phyloP scores from a whole-genome alignment of 73 alveolate species.

The Tetrahymena malaccensis region DNA sequence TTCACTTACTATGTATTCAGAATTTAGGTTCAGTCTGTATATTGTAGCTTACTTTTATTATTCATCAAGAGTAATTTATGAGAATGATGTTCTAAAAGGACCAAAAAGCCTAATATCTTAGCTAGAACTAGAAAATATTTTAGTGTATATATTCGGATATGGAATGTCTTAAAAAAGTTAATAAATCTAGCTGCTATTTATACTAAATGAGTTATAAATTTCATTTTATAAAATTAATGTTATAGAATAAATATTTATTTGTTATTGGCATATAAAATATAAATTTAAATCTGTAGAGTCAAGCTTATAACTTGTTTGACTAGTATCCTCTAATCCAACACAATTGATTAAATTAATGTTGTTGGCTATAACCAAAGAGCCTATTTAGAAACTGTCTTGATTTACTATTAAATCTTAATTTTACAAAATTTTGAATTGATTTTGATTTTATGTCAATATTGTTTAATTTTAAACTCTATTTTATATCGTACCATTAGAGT shows the following conservation, averaged over 20 bases:
- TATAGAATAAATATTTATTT: not conserved
- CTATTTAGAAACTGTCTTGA: not conserved
- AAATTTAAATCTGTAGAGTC: not conserved
- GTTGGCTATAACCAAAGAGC: not conserved
- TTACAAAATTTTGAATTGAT: not conserved
- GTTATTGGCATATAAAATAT: not conserved
- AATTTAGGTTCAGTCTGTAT: not conserved
- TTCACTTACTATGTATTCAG: not conserved
- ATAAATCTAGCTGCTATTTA: not conserved
- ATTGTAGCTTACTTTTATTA: not conserved
- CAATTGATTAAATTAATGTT: not conserved
- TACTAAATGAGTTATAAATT: not conserved
- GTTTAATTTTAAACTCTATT: not conserved
- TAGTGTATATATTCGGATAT: not conserved
- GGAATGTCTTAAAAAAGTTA: not conserved
- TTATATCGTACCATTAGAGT: not conserved
- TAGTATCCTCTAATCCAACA: not conserved
- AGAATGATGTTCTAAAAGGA: not conserved
- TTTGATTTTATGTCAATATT: not conserved
- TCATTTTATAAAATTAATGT: not conserved
- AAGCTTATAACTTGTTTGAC: not conserved
- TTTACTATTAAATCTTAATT: not conserved
- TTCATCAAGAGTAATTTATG: not conserved
- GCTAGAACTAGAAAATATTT: not conserved
- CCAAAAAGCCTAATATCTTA: not conserved